Percentiles rank a stretch among this genome's conserved stretches.
Evolutionary conservation across 805 yeast species (phyloP).

Genomic region (Wickerhamiella slavikovae): DNA sequence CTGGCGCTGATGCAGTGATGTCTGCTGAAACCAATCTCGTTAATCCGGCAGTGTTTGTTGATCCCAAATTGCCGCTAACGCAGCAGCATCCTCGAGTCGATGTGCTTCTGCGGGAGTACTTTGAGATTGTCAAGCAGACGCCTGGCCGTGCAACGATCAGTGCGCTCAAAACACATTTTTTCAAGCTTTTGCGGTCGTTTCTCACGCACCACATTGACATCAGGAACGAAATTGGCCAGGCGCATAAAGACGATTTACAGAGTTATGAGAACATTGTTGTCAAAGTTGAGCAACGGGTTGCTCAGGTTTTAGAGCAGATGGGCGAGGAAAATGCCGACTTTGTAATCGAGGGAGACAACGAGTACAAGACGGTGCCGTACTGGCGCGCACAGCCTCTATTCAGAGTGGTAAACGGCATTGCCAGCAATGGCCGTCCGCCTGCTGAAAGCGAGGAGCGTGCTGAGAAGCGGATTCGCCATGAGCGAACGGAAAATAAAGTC

Average conservation of each 20-base stretch:
- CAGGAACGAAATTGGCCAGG: conserved; percentile 46
- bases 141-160: conserved; percentile 54
- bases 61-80: conserved; percentile 19
- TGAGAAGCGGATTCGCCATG: conserved; percentile 3
- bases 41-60: conserved; percentile 74
- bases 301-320: conserved; percentile 27
- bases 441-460: conserved; percentile 3
- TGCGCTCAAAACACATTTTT: conserved; percentile 84
- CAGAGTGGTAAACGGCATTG: conserved; percentile 66
- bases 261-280: conserved; percentile 36
- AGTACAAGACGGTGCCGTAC: conserved; percentile 64
- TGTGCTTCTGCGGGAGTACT: conserved; percentile 61
- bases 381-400: conserved; percentile 96
- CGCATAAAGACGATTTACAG: conserved; percentile 25
- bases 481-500: conserved; percentile 1
- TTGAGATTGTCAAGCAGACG: conserved; percentile 48
- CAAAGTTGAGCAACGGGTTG: conserved; percentile 49
- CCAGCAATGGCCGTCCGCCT: conserved; percentile 14
- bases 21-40: conserved; percentile 88
- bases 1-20: conserved; percentile 82
- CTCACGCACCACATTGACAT: conserved; percentile 58
- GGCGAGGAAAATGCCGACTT: conserved; percentile 31
- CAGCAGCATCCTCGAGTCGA: conserved; percentile 75
- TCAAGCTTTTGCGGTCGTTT: conserved; percentile 69
- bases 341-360: conserved; percentile 48